Base-by-base conservation (phyloP, 2,329 filamentous ascomycete species). In the Helotiales sp. region DNA sequence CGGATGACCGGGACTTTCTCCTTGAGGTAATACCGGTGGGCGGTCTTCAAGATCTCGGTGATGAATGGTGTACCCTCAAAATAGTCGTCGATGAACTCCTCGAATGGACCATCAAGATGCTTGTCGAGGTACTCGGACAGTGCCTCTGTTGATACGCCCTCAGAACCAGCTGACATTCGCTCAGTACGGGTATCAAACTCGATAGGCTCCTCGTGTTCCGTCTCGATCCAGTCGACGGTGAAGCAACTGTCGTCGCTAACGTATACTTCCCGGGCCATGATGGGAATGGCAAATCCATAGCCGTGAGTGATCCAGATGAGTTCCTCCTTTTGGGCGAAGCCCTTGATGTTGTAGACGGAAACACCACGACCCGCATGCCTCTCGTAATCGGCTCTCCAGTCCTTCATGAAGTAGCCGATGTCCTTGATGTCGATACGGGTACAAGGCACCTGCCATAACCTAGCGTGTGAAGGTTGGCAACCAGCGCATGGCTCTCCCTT, bases 371-470 rank as follows among this genome's bases (percentile, higher is more conserved):
- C 91, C 73, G 96, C 87, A 78, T 97, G 94, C 74, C 93, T 91
- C 82, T 97, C 93, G 75, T 96, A 97, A 79, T 98, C 95, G 52
- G 93, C 94, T 82, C 95, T 97, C 94, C 94, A 98, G 80, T 97
- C 95, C 85, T 97, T 97, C 92, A 97, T 96, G 84, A 98, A 98
- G 81, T 96, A 97, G 50, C 89, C 92, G 76, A 98, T 97, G 76
- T 98, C 95, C 86, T 97, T 97, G 85, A 98, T 98, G 80, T 97
- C 95, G 77, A 97, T 97, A 69, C 95, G 92, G 47, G 95, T 98
- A 85, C 95, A 98, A 69, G 95, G 95, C 52, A 98, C 95, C 82
- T 97, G 94, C 95, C 95, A 98, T 61, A 98, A 85, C 71, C 95
- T 90, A 70, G 95, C 95, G 79, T 98, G 95, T 22, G 94, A 97